phyloP scores from a whole-genome alignment of 2,329 filamentous ascomycete genomes.

The Colletotrichum godetiae region DNA sequence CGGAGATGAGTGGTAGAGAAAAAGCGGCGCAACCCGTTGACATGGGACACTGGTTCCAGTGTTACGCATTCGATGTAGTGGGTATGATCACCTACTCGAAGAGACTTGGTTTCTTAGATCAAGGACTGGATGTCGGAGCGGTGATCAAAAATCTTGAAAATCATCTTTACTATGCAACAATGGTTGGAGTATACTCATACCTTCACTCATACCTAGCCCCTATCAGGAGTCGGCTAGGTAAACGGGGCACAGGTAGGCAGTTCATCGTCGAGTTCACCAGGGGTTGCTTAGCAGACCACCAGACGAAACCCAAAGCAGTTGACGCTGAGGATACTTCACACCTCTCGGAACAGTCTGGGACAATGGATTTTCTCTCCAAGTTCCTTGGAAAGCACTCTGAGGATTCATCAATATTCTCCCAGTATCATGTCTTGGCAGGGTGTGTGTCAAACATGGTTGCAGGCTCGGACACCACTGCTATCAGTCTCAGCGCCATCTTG shows the following conservation, averaged over 20 bases:
- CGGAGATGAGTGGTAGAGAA: slow-evolving; percentile 42
- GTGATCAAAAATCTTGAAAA: slow-evolving; percentile 23
- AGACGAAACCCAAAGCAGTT: too few relatives aligned
- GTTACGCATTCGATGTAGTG: slow-evolving; percentile 63
- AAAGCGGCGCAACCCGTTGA: slow-evolving; percentile 45
- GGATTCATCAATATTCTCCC: slow-evolving; percentile 53
- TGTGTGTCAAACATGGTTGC: slow-evolving; percentile 41
- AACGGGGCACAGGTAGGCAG: too few relatives aligned
- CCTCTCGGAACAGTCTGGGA: too few relatives aligned
- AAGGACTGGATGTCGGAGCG: slow-evolving; percentile 54
- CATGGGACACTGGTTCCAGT: slow-evolving; percentile 56
- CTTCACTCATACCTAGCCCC: neutral
- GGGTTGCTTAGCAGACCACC: too few relatives aligned
- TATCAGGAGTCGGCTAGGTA: too few relatives aligned
- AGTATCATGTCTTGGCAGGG: slow-evolving; percentile 36
- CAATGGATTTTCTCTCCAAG: neutral
- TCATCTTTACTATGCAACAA: slow-evolving; percentile 53
- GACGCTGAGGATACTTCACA: too few relatives aligned
- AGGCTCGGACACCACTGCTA: slow-evolving; percentile 50
- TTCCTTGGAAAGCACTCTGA: slow-evolving; percentile 49
- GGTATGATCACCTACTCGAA: slow-evolving; percentile 57
- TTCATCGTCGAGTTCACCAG: too few relatives aligned
- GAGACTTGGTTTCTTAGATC: slow-evolving; percentile 57
- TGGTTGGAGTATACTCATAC: slow-evolving; percentile 42
- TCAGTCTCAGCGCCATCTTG: slow-evolving; percentile 44